Base-by-base conservation (phyloP, 371 early-diverging fungal species). In the Actinomortierella wolfii region DNA sequence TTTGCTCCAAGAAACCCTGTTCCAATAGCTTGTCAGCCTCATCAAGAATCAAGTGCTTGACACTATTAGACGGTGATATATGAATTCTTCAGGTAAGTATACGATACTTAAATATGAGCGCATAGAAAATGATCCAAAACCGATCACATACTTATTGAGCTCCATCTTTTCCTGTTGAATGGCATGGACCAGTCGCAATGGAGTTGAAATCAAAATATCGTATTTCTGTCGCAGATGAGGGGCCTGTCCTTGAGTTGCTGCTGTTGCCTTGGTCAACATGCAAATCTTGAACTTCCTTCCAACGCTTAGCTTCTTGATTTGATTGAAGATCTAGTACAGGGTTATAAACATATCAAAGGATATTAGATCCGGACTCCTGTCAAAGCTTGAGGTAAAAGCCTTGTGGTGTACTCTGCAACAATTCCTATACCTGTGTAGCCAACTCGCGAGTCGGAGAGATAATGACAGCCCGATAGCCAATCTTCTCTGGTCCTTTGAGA, bases 371-470 rank as follows among this genome's bases (percentile, higher is more conserved):
- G 17, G 52, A n/a, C n/a, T n/a, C n/a, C n/a, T n/a, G n/a, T n/a
- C n/a, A n/a, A n/a, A n/a, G n/a, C n/a, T n/a, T n/a, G n/a, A n/a
- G n/a, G n/a, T n/a, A n/a, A n/a, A n/a, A n/a, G n/a, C n/a, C n/a
- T n/a, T n/a, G n/a, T n/a, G n/a, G n/a, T n/a, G n/a, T n/a, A n/a
- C n/a, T 20, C 28, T n/a, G 15, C 24, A 49, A 2, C 14, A 3
- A 20, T 0, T 29, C 0, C 4, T 56, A 26, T 67, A 91, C 91
- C 85, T 99, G 99, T 46, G 90, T 83, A 11, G 97, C 95, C 67
- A 99, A 82, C 81, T 99, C 99, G 56, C 99, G 82, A 0, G 99
- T 99, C 0, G 99, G 99, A 20, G 96, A 88, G 28, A 99, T 91
- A 52, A 99, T 89, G 24, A 96, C 79, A 0, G 95, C 97, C 40